Percentiles rank a stretch among this genome's conserved stretches.
phyloP scores from a whole-genome alignment of 805 yeast genomes.

The Wickerhamomyces bovis region DNA sequence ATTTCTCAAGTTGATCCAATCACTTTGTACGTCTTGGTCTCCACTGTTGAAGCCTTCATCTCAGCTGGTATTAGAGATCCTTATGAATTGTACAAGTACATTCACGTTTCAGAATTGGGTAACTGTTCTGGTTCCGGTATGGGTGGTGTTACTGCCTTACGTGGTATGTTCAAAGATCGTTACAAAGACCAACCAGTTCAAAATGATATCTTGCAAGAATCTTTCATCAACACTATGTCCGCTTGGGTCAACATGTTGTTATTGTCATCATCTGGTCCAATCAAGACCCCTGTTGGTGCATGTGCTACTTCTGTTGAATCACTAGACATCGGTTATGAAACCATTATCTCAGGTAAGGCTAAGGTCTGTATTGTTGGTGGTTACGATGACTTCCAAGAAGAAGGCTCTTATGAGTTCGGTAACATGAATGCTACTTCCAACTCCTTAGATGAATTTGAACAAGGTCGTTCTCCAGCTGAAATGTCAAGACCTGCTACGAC shows the following conservation, averaged over 20 bases:
- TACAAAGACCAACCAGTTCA: constrained; percentile 90
- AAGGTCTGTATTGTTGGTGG: constrained; percentile 98
- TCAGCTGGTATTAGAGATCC: constrained; percentile 97
- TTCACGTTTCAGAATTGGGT: constrained; percentile 97
- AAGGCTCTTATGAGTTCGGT: constrained; percentile 95
- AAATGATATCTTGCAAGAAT: constrained; percentile 95
- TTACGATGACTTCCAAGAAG: constrained; percentile 98
- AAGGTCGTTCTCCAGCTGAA: constrained; percentile 96
- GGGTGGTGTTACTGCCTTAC: constrained; percentile 98
- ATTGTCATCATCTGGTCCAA: constrained; percentile 96
- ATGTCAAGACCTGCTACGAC: constrained; percentile 99
- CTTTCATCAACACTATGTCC: constrained; percentile 97
- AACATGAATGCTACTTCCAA: constrained; percentile 98
- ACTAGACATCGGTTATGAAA: constrained; percentile 92
- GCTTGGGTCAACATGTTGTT: constrained; percentile 99
- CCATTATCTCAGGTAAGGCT: constrained; percentile 89
- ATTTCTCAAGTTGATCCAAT: constrained; percentile 94
- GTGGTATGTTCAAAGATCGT: constrained; percentile 97
- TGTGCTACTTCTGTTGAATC: constrained; percentile 99
- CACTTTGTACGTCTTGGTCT: constrained; percentile 85
- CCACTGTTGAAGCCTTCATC: constrained; percentile 92
- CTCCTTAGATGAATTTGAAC: constrained; percentile 78
- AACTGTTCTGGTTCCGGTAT: constrained; percentile 99
- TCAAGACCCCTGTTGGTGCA: constrained; percentile 99
- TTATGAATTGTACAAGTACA: constrained; percentile 96